phyloP scores from a whole-genome alignment of 2,329 filamentous ascomycete genomes.

The Podosphaera leucotricha region DNA sequence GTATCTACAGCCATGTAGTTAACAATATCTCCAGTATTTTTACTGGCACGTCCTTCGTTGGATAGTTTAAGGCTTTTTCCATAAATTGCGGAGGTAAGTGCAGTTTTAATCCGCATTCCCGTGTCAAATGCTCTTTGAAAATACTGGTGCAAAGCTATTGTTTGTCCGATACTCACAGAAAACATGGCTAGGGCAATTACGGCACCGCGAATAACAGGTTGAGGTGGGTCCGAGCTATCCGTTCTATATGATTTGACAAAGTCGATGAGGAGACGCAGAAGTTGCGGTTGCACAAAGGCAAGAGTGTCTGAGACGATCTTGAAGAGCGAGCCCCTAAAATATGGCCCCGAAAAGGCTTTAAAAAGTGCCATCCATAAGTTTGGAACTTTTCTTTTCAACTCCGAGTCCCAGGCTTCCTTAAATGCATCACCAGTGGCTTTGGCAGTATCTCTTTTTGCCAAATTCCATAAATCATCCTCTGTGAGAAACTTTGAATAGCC shows the following conservation, averaged over 20 bases:
- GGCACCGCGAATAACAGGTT: slow-evolving; percentile 64
- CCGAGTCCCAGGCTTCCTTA: slow-evolving; percentile 49
- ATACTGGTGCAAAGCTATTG: slow-evolving; percentile 82
- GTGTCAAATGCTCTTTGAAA: slow-evolving; percentile 89
- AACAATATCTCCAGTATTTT: slow-evolving; percentile 92
- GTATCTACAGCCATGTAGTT: slow-evolving; percentile 99
- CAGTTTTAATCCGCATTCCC: slow-evolving; percentile 89
- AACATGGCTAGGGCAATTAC: slow-evolving; percentile 90
- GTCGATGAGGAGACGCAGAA: slow-evolving; percentile 59
- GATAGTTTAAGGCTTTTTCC: slow-evolving; percentile 73
- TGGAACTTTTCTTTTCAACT: slow-evolving; percentile 44
- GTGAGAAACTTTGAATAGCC: slow-evolving; percentile 83
- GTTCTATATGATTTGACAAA: slow-evolving; percentile 59
- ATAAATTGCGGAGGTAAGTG: slow-evolving; percentile 77
- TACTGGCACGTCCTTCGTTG: slow-evolving; percentile 70
- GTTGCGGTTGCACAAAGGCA: slow-evolving; percentile 75
- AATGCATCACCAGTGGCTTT: slow-evolving; percentile 47
- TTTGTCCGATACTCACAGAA: slow-evolving; percentile 62
- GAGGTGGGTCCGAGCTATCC: slow-evolving; percentile 25
- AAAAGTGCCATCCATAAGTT: slow-evolving; percentile 75
- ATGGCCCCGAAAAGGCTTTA: slow-evolving; percentile 64
- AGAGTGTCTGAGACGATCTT: slow-evolving; percentile 73
- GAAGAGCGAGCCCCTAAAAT: slow-evolving; percentile 58
- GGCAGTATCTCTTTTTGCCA: slow-evolving; percentile 61
- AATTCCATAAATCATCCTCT: slow-evolving; percentile 86